Conservation (phyloP, 2,329 filamentous ascomycete species). For the Fusarium sp. region DNA sequence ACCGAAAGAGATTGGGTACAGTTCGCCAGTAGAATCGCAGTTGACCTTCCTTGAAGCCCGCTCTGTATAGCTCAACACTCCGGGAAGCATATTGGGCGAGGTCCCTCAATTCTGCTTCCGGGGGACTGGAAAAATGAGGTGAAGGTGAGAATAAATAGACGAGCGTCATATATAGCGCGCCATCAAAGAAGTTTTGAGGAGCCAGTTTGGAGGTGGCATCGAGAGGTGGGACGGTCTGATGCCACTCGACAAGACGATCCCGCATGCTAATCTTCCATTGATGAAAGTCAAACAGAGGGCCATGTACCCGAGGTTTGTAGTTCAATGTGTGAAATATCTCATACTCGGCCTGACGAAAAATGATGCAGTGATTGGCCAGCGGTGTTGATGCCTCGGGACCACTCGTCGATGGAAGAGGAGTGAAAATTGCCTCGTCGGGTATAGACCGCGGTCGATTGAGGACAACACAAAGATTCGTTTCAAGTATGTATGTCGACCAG, state of each 20-base stretch:
- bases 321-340: constrained; percentile 39
- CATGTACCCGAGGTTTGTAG: constrained; percentile 24
- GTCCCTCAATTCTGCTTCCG: constrained; percentile 19
- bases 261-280: constrained; percentile 37
- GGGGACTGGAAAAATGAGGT: constrained; percentile 15
- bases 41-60: constrained; percentile 35
- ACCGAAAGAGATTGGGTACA: constrained; percentile 40
- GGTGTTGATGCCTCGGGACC: constrained; percentile 7
- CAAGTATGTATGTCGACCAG: constrained; percentile 32
- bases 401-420: constrained; percentile 4
- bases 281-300: constrained; percentile 17
- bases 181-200: constrained; percentile 38
- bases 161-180: constrained; percentile 24
- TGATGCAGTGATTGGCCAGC: constrained; percentile 37
- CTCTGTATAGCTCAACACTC: constrained; percentile 34
- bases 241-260: constrained; percentile 35
- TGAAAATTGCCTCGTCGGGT: constrained; percentile 32
- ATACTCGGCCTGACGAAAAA: constrained; percentile 38
- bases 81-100: constrained; percentile 30
- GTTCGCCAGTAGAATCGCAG: constrained; percentile 46
- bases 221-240: constrained; percentile 12
- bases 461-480: constrained; percentile 29
- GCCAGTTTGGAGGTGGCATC: constrained; percentile 34
- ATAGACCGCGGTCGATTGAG: constrained; percentile 27
- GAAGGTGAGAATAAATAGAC: constrained; percentile 41